phyloP scores from a whole-genome alignment of 805 yeast species.

The Teunomyces lycoperdinae region DNA sequence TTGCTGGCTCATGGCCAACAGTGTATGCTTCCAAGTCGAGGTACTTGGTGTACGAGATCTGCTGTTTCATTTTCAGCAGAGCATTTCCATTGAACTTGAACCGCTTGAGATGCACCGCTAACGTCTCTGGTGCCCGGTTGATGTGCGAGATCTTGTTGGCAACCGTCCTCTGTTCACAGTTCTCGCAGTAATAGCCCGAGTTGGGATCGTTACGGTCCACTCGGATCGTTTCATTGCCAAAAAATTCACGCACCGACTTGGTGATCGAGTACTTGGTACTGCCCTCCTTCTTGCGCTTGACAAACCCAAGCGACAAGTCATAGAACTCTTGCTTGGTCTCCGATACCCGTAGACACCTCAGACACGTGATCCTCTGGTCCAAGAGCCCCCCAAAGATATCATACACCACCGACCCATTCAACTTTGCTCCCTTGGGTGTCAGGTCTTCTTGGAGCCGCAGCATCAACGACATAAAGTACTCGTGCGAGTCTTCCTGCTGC shows the following conservation, averaged over 20 bases:
- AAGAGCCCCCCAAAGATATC: conserved; percentile 93
- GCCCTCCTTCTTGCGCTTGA: conserved; percentile 30
- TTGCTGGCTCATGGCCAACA: conserved; percentile 30
- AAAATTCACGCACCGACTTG: conserved; percentile 75
- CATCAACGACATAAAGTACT: conserved; percentile 89
- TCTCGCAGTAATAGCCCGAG: conserved; percentile 83
- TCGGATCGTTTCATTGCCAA: conserved; percentile 75
- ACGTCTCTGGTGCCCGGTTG: conserved; percentile 81
- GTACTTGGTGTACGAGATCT: conserved; percentile 74
- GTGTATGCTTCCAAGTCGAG: conserved; percentile 67
- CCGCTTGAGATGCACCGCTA: conserved; percentile 83
- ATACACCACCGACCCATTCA: conserved; percentile 77
- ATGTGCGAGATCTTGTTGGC: conserved; percentile 77
- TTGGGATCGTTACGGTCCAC: conserved; percentile 60
- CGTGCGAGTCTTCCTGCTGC: conserved; percentile 98
- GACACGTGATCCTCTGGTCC: conserved; percentile 82
- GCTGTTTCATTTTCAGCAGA: conserved; percentile 83
- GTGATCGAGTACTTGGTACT: conserved; percentile 57
- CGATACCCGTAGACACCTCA: conserved; percentile 75
- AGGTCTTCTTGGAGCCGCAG: conserved; percentile 87
- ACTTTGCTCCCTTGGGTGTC: conserved; percentile 84
- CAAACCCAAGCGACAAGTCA: conserved; percentile 81
- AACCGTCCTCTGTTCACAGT: conserved; percentile 71
- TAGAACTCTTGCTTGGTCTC: conserved; percentile 91
- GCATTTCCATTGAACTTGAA: conserved; percentile 82